These are phyloP conservation scores for Aristolochia contorta DNA, from an alignment of 164 flowering plant species.

Conservation along the genomic window DNA sequence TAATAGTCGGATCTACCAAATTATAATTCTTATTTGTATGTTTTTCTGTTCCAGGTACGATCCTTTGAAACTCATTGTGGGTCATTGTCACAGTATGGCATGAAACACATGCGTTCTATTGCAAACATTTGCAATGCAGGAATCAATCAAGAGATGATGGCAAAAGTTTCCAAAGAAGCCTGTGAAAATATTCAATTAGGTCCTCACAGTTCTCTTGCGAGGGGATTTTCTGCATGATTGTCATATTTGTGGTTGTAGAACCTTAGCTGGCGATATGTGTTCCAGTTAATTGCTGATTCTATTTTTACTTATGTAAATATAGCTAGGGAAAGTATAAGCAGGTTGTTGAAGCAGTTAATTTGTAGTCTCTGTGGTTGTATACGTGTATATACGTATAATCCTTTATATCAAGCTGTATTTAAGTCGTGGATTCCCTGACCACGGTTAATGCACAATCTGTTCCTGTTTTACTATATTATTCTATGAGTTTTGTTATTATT, in stretches of 20 bases:
- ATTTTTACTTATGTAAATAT: no score
- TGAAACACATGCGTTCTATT: constrained; percentile 82
- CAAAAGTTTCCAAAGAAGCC: constrained; percentile 68
- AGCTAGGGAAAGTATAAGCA: no score
- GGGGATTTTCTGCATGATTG: constrained; percentile 68
- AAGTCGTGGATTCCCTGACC: no score
- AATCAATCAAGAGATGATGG: constrained; percentile 42
- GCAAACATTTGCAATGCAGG: constrained; percentile 93
- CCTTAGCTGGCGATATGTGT: no score
- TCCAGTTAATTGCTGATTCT: no score
- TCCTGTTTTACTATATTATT: no score
- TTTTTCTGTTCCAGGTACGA: constrained; percentile 49
- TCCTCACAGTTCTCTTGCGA: constrained; percentile 61
- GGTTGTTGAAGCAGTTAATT: not conserved
- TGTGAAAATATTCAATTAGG: constrained; percentile 44
- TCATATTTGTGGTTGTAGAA: no score
- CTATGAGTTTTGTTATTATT: no score
- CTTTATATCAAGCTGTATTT: no score
- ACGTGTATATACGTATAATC: no score
- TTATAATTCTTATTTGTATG: not conserved
- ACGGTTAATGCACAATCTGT: no score
- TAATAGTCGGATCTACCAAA: not conserved
- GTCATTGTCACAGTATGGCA: constrained; percentile 74
- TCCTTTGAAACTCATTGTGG: constrained; percentile 80
- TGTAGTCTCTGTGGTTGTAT: not conserved